These are phyloP conservation scores for Starmera dryadoides DNA, from an alignment of 805 yeast genomes.

Conservation along the genomic window DNA sequence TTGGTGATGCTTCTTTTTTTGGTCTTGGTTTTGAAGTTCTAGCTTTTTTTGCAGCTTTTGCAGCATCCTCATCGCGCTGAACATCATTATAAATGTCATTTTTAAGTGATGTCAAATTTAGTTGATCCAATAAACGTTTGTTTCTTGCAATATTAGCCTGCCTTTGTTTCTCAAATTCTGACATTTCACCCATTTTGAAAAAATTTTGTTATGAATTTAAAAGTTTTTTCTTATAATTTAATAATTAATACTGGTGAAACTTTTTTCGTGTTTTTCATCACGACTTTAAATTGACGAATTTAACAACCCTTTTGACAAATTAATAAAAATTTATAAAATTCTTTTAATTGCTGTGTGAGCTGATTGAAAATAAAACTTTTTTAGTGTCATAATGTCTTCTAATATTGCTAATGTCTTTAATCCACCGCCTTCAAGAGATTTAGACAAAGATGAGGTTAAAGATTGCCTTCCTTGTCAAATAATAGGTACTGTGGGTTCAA, in stretches of 20 bases:
- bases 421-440: constrained; percentile 20
- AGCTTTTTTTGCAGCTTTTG: constrained; percentile 11
- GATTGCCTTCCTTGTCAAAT: constrained; percentile 67
- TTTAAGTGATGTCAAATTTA: constrained; percentile 58
- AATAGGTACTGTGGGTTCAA: constrained; percentile 50
- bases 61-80: constrained; percentile 24
- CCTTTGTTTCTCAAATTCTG: constrained; percentile 66
- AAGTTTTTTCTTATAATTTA: no score
- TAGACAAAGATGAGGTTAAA: constrained; percentile 31
- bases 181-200: no score
- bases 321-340: no score
- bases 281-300: no score
- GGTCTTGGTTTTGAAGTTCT: constrained; percentile 12
- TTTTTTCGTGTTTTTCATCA: no score
- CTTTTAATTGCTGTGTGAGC: no score
- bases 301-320: no score
- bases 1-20: constrained; percentile 18
- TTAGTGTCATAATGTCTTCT: no score
- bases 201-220: no score
- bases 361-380: no score
- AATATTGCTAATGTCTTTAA: constrained; percentile 19
- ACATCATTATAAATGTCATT: constrained; percentile 44
- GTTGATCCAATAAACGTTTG: constrained; percentile 60
- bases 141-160: constrained; percentile 80
- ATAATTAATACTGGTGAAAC: no score